These are phyloP conservation scores for Exophiala aquamarina DNA, from an alignment of 2,329 filamentous ascomycete genomes.

Conservation along the genomic window DNA sequence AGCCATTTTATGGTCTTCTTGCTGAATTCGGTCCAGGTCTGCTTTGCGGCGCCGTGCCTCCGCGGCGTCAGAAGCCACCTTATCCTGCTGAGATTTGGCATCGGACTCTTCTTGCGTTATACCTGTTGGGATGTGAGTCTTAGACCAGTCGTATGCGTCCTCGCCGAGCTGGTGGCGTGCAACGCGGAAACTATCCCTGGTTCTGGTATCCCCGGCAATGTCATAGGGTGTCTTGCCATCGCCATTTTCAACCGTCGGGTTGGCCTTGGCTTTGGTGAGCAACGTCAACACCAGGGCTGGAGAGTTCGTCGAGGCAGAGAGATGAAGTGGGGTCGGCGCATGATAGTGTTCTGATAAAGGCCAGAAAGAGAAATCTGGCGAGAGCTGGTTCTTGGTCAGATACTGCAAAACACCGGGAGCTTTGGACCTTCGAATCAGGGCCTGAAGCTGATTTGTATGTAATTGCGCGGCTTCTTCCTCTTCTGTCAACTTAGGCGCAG, in stretches of 20 bases:
- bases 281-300: slow-evolving; percentile 75
- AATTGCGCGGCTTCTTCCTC: slow-evolving; percentile 79
- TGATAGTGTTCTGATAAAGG: slow-evolving; percentile 69
- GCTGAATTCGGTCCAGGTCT: slow-evolving; percentile 71
- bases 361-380: slow-evolving; percentile 71
- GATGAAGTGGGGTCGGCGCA: slow-evolving; percentile 78
- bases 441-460: slow-evolving; percentile 86
- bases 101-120: slow-evolving; percentile 73
- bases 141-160: slow-evolving; percentile 73
- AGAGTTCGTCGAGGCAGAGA: slow-evolving; percentile 79
- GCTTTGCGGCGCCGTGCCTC: slow-evolving; percentile 69
- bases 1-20: slow-evolving; percentile 45
- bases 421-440: slow-evolving; percentile 85
- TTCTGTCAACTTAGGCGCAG: slow-evolving; percentile 67
- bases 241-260: slow-evolving; percentile 68
- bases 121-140: slow-evolving; percentile 68
- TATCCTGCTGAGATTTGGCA: slow-evolving; percentile 67
- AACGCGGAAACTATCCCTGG: slow-evolving; percentile 87
- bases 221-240: slow-evolving; percentile 88
- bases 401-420: slow-evolving; percentile 84
- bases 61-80: slow-evolving; percentile 64
- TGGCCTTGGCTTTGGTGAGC: slow-evolving; percentile 69
- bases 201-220: slow-evolving; percentile 78
- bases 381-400: slow-evolving; percentile 71
- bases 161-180: slow-evolving; percentile 82